Evolutionary conservation across 2,329 filamentous ascomycete species (phyloP).

Genomic region (Ophiostoma sp.): DNA sequence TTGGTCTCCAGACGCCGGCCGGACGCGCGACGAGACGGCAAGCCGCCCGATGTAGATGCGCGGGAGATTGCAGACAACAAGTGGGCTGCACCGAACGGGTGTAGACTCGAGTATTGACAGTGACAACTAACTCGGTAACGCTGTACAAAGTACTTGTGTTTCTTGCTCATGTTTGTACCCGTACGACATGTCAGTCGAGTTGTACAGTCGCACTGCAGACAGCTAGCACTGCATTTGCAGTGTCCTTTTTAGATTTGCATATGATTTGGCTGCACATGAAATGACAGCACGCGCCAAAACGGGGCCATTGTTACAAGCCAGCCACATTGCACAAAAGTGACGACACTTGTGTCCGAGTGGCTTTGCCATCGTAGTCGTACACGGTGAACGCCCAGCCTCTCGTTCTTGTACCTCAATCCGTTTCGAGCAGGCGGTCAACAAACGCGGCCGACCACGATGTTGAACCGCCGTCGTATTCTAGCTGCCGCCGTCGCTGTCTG

Average conservation of each 20-base stretch:
- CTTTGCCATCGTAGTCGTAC: neutral
- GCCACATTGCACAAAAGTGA: neutral
- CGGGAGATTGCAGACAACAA: neutral
- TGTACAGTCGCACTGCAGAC: neutral
- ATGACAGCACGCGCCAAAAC: neutral
- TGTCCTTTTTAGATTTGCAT: neutral
- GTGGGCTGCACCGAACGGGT: neutral
- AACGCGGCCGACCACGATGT: neutral
- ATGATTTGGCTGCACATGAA: neutral
- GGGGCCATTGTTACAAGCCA: conserved; percentile 5
- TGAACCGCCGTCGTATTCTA: neutral
- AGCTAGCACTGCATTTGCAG: neutral
- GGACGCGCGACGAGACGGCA: neutral
- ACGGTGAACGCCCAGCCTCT: neutral
- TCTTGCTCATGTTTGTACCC: neutral
- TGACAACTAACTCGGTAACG: neutral
- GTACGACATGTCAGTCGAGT: conserved; percentile 6
- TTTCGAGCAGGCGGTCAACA: neutral
- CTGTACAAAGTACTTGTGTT: neutral
- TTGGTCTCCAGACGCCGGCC: neutral
- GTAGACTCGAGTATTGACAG: neutral
- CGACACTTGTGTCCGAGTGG: neutral
- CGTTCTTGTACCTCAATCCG: neutral
- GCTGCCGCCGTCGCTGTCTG: too few species aligned
- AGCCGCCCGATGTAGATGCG: conserved; percentile 1